Evolutionary conservation across 768 basidiomycete genomes (phyloP), one percentile per base, ranked within the genome.

Genomic region (Fibroporia radiculosa): DNA sequence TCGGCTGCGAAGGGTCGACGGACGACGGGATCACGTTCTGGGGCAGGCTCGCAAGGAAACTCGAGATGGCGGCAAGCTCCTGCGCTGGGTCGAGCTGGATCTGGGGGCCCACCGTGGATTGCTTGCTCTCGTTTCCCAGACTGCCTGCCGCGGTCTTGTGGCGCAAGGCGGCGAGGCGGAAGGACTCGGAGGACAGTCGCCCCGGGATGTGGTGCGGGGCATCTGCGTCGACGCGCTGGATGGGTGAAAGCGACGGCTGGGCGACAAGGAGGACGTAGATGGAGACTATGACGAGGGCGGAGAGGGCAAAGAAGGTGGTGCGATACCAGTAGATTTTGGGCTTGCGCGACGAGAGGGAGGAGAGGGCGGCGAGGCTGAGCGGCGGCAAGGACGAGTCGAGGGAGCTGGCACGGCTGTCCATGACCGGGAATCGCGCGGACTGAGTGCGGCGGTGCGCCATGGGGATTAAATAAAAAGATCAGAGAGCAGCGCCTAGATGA

Each of bases 21-120:
- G 68, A 66, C 0, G 66, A 58, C 1, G 89, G 86, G 45, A 92
- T 77, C 45, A 81, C 71, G 62, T 90, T 90, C 61, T 84, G 78
- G 0, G 84, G 77, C 18, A 87, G 70, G 40, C 81, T 80, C 0
- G 78, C 78, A 32, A 90, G 68, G 63, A 89, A 90, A 46, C 75
- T 77, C 2, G 82, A 74, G 37, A 88, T 65, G 2, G 87, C 84
- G 1, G 84, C 84, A 16, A 90, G 74, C 56, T 90, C 87, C 56
- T 88, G 73, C 0, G 65, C 60, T 0, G 67, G 57, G 31, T 70
- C 64, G 47, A 89, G 72, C 12, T 59, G 41, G 31, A 85, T 55
- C 24, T 75, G 66, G 0, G 70, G 65, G 13, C 66, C 55, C 36
- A 41, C 59, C 3, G 50, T 25, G 25, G 22, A 23, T 18, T 23